phyloP scores from a whole-genome alignment of 306 rosid genomes.

The Chamaecrista fasciculata region DNA sequence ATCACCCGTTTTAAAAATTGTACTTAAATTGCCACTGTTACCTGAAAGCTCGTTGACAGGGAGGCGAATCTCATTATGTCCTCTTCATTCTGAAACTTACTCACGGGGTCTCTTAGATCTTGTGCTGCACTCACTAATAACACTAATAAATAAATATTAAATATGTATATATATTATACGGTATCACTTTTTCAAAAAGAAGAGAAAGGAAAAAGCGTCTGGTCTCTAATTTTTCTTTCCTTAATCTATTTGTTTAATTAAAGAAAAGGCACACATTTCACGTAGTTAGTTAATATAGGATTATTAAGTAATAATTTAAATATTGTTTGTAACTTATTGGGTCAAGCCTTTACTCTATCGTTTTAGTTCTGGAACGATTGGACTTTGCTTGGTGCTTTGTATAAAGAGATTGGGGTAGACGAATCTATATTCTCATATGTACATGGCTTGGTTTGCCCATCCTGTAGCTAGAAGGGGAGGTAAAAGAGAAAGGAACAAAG shows the following conservation, averaged over 20 bases:
- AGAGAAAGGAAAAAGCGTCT: neutral
- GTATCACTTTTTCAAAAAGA: conserved; percentile 25
- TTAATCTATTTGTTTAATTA: neutral
- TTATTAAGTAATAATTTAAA: too few species aligned
- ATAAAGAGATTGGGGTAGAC: conserved; percentile 18
- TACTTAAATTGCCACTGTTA: conserved; percentile 32
- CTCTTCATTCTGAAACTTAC: conserved; percentile 38
- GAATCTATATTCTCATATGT: conserved; percentile 32
- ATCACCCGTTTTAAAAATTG: conserved; percentile 33
- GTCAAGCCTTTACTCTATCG: neutral
- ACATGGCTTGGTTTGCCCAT: conserved; percentile 29
- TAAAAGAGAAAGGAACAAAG: conserved; percentile 15
- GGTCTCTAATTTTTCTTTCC: conserved; percentile 10
- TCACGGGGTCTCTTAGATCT: conserved; percentile 47
- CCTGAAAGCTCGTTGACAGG: conserved; percentile 38
- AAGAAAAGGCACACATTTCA: conserved; percentile 24
- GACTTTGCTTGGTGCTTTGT: conserved; percentile 26
- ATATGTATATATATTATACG: too few species aligned
- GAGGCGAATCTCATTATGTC: conserved; percentile 31
- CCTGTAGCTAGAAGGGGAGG: conserved; percentile 21
- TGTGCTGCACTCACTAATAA: conserved; percentile 16
- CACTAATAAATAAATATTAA: neutral
- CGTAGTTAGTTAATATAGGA: too few species aligned
- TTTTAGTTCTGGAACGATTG: neutral
- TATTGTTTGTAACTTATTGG: neutral